Percentiles rank a stretch among this genome's conserved stretches.
phyloP scores from a whole-genome alignment of 1,139 yeast species.

The Sporopachydermia cereana region DNA sequence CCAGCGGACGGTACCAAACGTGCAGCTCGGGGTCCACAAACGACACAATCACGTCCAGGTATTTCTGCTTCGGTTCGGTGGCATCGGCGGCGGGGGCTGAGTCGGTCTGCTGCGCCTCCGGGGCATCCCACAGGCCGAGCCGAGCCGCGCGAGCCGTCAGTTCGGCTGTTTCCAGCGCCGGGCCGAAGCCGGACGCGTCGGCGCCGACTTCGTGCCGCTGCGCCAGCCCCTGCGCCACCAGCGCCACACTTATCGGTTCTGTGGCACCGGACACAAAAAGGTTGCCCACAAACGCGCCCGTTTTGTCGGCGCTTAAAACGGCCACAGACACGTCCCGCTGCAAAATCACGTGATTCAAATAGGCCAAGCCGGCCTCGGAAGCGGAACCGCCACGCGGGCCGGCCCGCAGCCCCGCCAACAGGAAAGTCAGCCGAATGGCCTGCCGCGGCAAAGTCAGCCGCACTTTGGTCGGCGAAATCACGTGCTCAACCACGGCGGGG shows the following conservation, averaged over 20 bases:
- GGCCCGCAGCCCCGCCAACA: conserved; percentile 62
- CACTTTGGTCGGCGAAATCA: conserved; percentile 56
- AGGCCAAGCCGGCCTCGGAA: conserved; percentile 44
- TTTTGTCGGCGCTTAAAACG: conserved; percentile 58
- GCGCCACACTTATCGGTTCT: conserved; percentile 48
- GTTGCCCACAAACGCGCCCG: conserved; percentile 76
- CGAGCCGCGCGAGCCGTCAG: conserved; percentile 42
- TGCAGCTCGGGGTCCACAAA: conserved; percentile 41
- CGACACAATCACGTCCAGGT: conserved; percentile 52
- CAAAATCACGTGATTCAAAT: conserved; percentile 41
- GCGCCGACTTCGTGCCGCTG: conserved; percentile 58
- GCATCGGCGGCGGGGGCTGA: conserved; percentile 11
- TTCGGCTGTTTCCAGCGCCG: conserved; percentile 50
- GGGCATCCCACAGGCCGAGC: conserved; percentile 51
- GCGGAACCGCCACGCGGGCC: conserved; percentile 29
- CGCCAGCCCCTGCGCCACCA: conserved; percentile 55
- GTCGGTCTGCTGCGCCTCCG: conserved; percentile 7
- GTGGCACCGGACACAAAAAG: conserved; percentile 38
- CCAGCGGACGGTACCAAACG: conserved; percentile 37
- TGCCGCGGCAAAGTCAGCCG: conserved; percentile 61
- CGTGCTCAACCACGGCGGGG: conserved; percentile 60
- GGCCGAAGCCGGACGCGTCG: conserved; percentile 40
- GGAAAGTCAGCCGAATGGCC: conserved; percentile 55
- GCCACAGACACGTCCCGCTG: conserved; percentile 69
- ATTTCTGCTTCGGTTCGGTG: conserved; percentile 23